Evolutionary conservation across 179 eudicot genomes (phyloP), one percentile per base, ranked within the genome.

Genomic region (Gypsophila paniculata): DNA sequence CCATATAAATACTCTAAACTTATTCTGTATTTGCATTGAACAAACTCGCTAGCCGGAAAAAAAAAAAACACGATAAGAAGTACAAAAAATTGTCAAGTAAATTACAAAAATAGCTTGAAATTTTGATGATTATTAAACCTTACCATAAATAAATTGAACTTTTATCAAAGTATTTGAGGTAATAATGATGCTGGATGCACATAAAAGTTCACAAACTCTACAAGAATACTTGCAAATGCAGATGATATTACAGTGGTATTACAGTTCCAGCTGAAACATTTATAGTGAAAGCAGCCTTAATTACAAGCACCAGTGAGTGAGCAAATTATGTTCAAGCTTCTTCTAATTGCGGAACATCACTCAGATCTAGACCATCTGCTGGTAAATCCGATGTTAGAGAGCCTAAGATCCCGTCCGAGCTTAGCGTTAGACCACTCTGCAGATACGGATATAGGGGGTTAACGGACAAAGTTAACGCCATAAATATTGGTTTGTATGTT

Each of bases 371-470:
- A 74, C 96, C 95, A 48, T 90, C 93, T 17, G 73, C 87, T 12
- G 93, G 96, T 81, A 87, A 82, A 68, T 88, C 95, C 12, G 86
- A 51, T 15, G 75, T 53, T 39, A 94, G 82, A 18, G 99, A 84
- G 51, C 93, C 91, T 72, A 92, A 79, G 38, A 90, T 85, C 71
- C 93, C 96, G 3, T 94, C 97, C 9, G 97, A 80, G 81, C 84
- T 90, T 36, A 94, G 76, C 34, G 89, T 89, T 81, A 92, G 82
- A 71, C 93, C 95, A 64, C 97, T 94, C 99, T 94, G 93, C 88
- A 71, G 34, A 29, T 1, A 29, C 4, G 34, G 72, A 71, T 60
- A 75, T 29, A 42, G 44, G 11, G 42, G 38, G n/a, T 59, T 64
- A 10, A 46, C 25, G 2, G 7, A 32, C 62, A 74, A 34, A 34